Conservation (phyloP, 192 early-diverging fungal genomes). For the Coemansia sp. region DNA sequence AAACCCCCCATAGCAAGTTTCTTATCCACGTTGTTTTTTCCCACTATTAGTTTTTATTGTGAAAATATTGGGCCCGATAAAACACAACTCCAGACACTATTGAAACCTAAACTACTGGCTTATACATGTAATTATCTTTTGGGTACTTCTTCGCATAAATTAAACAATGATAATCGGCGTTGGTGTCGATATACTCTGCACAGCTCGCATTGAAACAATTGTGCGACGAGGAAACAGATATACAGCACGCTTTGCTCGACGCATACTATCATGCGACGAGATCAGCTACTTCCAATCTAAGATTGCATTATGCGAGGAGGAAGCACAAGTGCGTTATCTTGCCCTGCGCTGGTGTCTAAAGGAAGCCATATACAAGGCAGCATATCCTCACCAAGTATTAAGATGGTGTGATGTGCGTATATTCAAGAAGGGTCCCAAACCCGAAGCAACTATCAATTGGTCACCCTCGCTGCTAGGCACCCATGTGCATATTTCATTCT, state of each 20-base stretch:
- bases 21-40: too few species aligned
- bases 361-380: constrained; percentile 49
- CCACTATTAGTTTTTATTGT: neutral
- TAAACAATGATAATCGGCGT: constrained; percentile 69
- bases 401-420: constrained; percentile 39
- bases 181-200: constrained; percentile 74
- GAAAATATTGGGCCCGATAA: constrained; percentile 1
- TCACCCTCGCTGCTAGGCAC: neutral
- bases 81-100: too few species aligned
- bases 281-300: constrained; percentile 7
- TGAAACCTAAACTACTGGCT: too few species aligned
- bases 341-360: constrained; percentile 50
- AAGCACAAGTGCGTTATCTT: constrained; percentile 15
- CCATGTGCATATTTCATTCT: constrained; percentile 27
- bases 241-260: constrained; percentile 56
- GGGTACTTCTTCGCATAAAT: neutral
- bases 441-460: constrained; percentile 20
- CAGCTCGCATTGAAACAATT: constrained; percentile 61
- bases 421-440: constrained; percentile 18
- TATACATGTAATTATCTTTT: neutral
- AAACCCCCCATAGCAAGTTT: too few species aligned
- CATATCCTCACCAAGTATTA: constrained; percentile 32
- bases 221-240: constrained; percentile 51
- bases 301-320: neutral
- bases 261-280: constrained; percentile 58